These are phyloP conservation scores for Colletotrichum filicis DNA, from an alignment of 2,329 filamentous ascomycete species.

Conservation along the genomic window DNA sequence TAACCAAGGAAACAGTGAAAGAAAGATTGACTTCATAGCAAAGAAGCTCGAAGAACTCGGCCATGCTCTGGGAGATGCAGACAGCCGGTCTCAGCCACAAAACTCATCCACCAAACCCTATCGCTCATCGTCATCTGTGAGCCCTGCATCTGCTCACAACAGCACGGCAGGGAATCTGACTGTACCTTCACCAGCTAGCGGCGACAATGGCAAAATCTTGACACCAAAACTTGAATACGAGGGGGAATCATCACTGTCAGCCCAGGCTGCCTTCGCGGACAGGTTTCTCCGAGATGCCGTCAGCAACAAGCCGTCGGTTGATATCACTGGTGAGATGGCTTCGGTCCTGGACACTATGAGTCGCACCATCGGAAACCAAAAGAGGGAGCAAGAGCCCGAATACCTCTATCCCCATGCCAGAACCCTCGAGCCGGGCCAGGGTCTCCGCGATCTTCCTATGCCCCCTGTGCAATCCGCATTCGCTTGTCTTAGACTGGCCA, in stretches of 20 bases:
- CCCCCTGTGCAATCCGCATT: slow-evolving; percentile 34
- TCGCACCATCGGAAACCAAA: slow-evolving; percentile 32
- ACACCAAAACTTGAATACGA: slow-evolving; percentile 34
- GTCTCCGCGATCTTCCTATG: slow-evolving; percentile 26
- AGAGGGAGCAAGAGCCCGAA: slow-evolving; percentile 14
- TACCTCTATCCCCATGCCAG: slow-evolving; percentile 18
- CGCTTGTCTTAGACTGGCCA: slow-evolving; percentile 27
- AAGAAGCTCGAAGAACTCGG: slow-evolving; percentile 25
- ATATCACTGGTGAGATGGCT: slow-evolving; percentile 38
- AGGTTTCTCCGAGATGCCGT: slow-evolving; percentile 37
- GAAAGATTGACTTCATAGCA: slow-evolving; percentile 18
- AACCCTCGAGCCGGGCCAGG: slow-evolving; percentile 16
- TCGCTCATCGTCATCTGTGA: no score
- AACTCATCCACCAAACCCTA: neutral
- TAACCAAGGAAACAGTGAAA: neutral
- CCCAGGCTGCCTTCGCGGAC: slow-evolving; percentile 39
- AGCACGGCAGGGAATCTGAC: neutral
- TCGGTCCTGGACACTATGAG: slow-evolving; percentile 33
- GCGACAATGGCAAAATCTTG: neutral
- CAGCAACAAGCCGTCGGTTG: slow-evolving; percentile 26
- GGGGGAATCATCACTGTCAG: slow-evolving; percentile 36
- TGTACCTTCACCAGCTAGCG: neutral
- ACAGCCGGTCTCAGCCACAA: neutral
- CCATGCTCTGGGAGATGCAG: neutral
- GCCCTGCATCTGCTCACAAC: neutral